Evolutionary conservation across 225 moss, liverwort and hornwort species (phyloP), one percentile per base, ranked within the genome.

Genomic region (Asterella californica): DNA sequence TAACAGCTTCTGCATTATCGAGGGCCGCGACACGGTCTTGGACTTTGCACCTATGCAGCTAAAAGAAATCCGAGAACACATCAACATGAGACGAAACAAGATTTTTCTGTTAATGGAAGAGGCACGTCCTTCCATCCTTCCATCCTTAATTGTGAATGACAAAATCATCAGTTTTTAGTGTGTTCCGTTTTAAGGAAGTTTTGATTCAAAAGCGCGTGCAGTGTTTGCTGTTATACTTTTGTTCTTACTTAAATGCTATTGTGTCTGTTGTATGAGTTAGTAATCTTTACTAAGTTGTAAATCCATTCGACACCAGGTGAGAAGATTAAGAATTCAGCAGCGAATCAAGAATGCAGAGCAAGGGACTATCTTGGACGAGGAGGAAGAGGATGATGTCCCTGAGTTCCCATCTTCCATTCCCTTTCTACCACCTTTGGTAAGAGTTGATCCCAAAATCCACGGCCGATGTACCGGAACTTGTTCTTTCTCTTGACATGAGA

Each of bases 91-190:
- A 76, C 92, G 96, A 54, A 94, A 92, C 81, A 97, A 88, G 82
- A 97, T 97, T 59, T 94, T 97, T n/a, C 85, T 97, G 76, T 90
- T 97, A 77, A 97, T 97, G 96, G 96, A 97, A 83, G 96, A 97
- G 94, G 96, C 91, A 48, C 37, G n/a, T 65, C 29, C 11, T 60
- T 34, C 36, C n/a, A n/a, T n/a, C n/a, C n/a, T n/a, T n/a, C 50
- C 12, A 15, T 15, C 36, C 18, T 36, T 22, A 10, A 33, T 9
- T 42, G 21, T 42, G 15, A 30, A 22, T 7, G 18, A 42, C 38
- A 42, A 42, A 0, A 34, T 34, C 10, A 3, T 34, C 11, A 11
- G 2, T 30, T 15, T 67, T 67, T 15, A 15, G 2, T 15, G 9
- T 32, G 9, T 32, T 1, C 4, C 27, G 2, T 67, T 67, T 67